Base-by-base conservation (phyloP, 768 basidiomycete genomes). In the Agrocybe pediades region DNA sequence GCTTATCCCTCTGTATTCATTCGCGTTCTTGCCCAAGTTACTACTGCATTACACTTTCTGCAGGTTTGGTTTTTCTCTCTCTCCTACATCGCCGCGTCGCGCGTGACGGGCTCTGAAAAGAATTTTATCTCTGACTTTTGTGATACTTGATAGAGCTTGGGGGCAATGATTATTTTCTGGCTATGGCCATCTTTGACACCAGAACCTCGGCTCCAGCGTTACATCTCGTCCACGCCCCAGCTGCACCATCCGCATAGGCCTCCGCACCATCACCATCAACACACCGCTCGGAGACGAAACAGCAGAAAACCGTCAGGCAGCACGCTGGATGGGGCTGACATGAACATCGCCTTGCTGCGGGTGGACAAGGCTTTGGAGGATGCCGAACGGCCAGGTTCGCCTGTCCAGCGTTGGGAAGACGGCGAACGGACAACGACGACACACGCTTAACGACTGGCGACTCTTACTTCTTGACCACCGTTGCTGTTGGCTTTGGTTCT, bases 141-240 rank as follows among this genome's bases (percentile, higher is more conserved):
- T n/a, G n/a, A n/a, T n/a, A n/a, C 26, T 24, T 23, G 13, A 23
- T 20, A 65, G 64, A 65, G 64, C 27, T 53, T 61, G 19, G 60
- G 58, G 2, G 56, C 58, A 16, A 61, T 56, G 3, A 41, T 65
- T 21, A 49, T 65, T 17, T 53, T 65, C 15, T 61, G 62, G 64
- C 51, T 61, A 21, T 61, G 55, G 29, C 64, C 64, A 6, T 59
- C 60, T 41, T 41, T 65, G 30, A 51, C 62, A n/a, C 64, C 62
- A 20, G 56, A 63, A 53, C 60, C 58, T 41, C 58, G 56, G 15
- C 53, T 63, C 39, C 60, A 57, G 36, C 60, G 54, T 26, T 62
- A 58, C 51, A 59, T 62, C 41, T 47, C 61, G 11, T 25, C 54
- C 17, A 46, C 49, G 25, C 47, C 59, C 7, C 51, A 40, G 20